These are phyloP conservation scores for Geranomyces variabilis DNA, from an alignment of 192 early-diverging fungal species.

Conservation along the genomic window DNA sequence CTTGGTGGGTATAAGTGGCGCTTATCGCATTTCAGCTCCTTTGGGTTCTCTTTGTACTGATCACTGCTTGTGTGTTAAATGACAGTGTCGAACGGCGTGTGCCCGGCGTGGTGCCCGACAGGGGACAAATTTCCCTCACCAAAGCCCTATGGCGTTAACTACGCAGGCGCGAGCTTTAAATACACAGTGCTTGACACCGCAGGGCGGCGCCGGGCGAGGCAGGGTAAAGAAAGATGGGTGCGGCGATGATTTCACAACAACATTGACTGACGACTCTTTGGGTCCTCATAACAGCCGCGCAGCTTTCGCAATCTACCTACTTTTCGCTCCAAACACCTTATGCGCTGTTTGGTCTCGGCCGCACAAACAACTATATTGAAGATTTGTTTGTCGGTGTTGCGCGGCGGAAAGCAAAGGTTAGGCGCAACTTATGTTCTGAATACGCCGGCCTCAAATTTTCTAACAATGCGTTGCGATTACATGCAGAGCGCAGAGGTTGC, in stretches of 20 bases:
- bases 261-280: no score
- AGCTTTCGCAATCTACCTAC: slow-evolving; percentile 81
- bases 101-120: slow-evolving; percentile 55
- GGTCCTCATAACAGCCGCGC: slow-evolving; percentile 73
- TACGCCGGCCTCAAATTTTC: background rate
- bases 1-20: slow-evolving; percentile 51
- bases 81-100: slow-evolving; percentile 67
- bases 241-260: background rate
- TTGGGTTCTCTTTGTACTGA: background rate
- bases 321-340: slow-evolving; percentile 78
- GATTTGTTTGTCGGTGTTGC: slow-evolving; percentile 84
- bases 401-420: slow-evolving; percentile 52
- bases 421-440: background rate
- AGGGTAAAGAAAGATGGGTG: slow-evolving; percentile 47
- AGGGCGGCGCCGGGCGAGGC: slow-evolving; percentile 76
- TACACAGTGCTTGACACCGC: slow-evolving; percentile 80
- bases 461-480: background rate
- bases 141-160: slow-evolving; percentile 79
- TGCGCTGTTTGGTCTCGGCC: slow-evolving; percentile 81
- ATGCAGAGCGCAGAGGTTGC: slow-evolving; percentile 50
- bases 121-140: slow-evolving; percentile 45
- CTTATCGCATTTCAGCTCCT: background rate
- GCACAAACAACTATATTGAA: slow-evolving; percentile 97
- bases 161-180: slow-evolving; percentile 84
- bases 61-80: background rate